Base-by-base conservation (phyloP, 495 filamentous ascomycete species). In the Cetradonia linearis region DNA sequence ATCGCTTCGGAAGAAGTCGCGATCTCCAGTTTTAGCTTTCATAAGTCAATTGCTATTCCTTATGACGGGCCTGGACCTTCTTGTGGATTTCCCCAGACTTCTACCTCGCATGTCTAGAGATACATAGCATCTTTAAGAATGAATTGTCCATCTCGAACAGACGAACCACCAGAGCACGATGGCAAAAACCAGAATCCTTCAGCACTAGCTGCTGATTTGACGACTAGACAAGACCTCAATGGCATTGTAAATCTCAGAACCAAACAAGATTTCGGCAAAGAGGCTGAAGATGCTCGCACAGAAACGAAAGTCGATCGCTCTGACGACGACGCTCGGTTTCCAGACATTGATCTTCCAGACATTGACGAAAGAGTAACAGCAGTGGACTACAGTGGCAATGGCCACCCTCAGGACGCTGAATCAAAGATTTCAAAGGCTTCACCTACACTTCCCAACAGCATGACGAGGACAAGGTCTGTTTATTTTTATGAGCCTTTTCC, bases 111-210 rank as follows among this genome's bases (percentile, higher is more conserved):
- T 44, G 16, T 18, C 8, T 54, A 36, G 20, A 37, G 27, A 47
- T 20, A 59, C 7, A 4, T 38, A 61, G n/a, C 38, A 58, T 53
- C 23, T 4, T 50, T 34, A 48, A 62, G 13, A 0, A 86, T 85
- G 83, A 86, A 85, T 65, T 81, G 82, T 69, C 82, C 81, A 31
- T 85, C 82, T 16, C 71, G 81, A 59, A 83, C 73, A n/a, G 82
- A 85, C 55, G 80, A 85, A 55, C 76, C 76, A 18, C 68, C 77
- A 28, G 71, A 74, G 10, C 74, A 81, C 57, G 79, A 76, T 16
- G 74, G 69, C 52, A 82, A 78, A 76, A 86, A 84, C 67, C 82
- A 86, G 66, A 84, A 74, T 58, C 79, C 83, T 40, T 70, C 77
- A 16, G 69, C 72, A 13, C 68, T 85, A 54, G 80, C 77, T 59